These are phyloP conservation scores for Calonectria naviculata DNA, from an alignment of 2,329 filamentous ascomycete genomes.

Conservation along the genomic window DNA sequence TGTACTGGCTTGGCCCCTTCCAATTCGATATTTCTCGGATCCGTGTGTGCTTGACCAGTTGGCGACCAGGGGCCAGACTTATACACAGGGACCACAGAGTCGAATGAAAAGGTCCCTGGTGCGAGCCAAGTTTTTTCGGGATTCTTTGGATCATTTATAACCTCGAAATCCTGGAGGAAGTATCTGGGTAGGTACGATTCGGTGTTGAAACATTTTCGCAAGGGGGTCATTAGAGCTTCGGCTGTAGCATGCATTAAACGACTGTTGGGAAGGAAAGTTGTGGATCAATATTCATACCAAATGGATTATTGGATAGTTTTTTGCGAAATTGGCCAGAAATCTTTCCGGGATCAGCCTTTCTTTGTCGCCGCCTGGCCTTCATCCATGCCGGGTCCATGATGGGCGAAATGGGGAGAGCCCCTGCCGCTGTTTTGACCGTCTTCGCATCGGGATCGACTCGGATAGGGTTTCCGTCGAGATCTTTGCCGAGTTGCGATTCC, in stretches of 20 bases:
- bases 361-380: constrained; percentile 55
- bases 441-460: constrained; percentile 53
- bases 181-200: constrained; percentile 62
- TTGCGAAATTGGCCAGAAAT: constrained; percentile 62
- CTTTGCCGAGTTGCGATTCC: constrained; percentile 45
- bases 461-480: constrained; percentile 42
- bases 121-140: constrained; percentile 64
- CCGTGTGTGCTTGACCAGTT: constrained; percentile 1
- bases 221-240: constrained; percentile 68
- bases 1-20: neutral
- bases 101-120: constrained; percentile 55
- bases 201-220: constrained; percentile 67
- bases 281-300: constrained; percentile 57
- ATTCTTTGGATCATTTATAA: constrained; percentile 66
- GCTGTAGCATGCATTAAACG: constrained; percentile 54
- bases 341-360: constrained; percentile 48
- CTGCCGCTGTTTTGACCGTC: constrained; percentile 57
- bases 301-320: constrained; percentile 71
- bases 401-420: constrained; percentile 64
- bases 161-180: constrained; percentile 72
- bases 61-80: constrained; percentile 9
- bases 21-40: neutral
- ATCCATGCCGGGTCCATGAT: constrained; percentile 64
- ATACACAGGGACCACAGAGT: constrained; percentile 33
- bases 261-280: neutral